Evolutionary conservation across 1,284 basidiomycete genomes (phyloP), one percentile per base, ranked within the genome.

Genomic region (Takashimella tepidaria): DNA sequence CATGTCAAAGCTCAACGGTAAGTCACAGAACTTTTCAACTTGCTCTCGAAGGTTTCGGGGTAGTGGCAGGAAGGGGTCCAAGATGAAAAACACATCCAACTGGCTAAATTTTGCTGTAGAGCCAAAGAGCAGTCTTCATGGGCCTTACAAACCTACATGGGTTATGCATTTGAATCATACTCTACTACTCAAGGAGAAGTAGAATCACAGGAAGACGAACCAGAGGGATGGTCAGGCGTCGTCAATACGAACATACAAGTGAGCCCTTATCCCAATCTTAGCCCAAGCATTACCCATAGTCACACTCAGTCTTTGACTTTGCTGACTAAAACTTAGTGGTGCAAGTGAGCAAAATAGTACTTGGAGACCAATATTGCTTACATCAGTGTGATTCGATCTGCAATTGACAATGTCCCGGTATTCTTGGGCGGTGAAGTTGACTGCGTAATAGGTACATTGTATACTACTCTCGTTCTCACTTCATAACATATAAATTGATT

Each of bases 391-490:
- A 88, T 95, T 45, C 88, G 90, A 69, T 92, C 91, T 2, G 90
- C 89, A 56, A 81, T 97, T 4, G 90, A 87, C 0, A 80, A 84
- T 49, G 82, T 82, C 37, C 82, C 91, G n/a, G 77, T 96, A 46
- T 79, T 95, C 50, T 83, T 97, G 27, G 93, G 92, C 0, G 95
- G 95, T 12, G 93, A 98, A 74, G 93, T 97, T 1, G 93, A 98
- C 72, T 97, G 93, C 66, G 85, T 95, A 16, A 78, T 83, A 68
- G 86, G 88, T 89, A 55, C n/a, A 57, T 80, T 64, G 22, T 21
- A 44, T 21, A 27, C n/a, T n/a, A n/a, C n/a, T n/a, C n/a, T n/a
- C n/a, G n/a, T n/a, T n/a, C n/a, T n/a, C n/a, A n/a, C n/a, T n/a
- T n/a, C n/a, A n/a, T n/a, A n/a, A n/a, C n/a, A 26, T n/a, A 21